Evolutionary conservation across 2,329 filamentous ascomycete species (phyloP), one percentile per base, ranked within the genome.

Genomic region (Zasmidium citrigriseum): DNA sequence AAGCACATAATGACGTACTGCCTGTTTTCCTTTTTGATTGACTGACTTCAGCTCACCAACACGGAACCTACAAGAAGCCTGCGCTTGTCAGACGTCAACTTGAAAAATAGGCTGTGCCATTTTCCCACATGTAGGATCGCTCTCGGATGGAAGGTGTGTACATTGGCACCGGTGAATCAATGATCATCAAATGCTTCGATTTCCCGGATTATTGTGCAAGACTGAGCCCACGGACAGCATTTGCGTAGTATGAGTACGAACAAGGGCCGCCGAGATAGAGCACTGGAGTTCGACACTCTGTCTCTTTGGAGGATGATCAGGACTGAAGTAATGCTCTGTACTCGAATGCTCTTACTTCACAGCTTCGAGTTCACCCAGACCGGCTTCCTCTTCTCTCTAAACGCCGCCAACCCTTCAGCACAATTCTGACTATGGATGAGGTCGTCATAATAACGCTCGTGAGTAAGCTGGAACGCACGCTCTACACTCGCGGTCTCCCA

Each of bases 171-270:
- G n/a, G n/a, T n/a, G n/a, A n/a, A n/a, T n/a, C n/a, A n/a, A n/a
- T n/a, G n/a, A n/a, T n/a, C n/a, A 83, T 87, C 72, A 87, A 87
- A 70, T 85, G 83, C 65, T 87, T 82, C 67, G 85, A 87, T 70
- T 82, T 76, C 24, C 83, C 84, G 23, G 75, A 74, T 21, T 82
- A 45, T 4, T 29, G 44, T 12, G 54, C 54, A 34, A 50, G 54
- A 46, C 21, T 34, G 21, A 44, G 29, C 3, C 49, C 58, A 9
- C 54, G 54, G 46, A 47, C 41, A 16, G 41, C 58, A 20, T 49
- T 57, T 34, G n/a, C n/a, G n/a, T 12, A 46, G 22, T 51, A 16
- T 20, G 45, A 49, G 27, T 21, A 24, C 11, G 58, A 56, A 29
- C 21, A 50, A 27, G 58, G 58, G 9, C 54, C 50, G 18, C 20